These are phyloP conservation scores for Lolium perenne DNA, from an alignment of 176 grass and related monocot genomes.

Conservation along the genomic window DNA sequence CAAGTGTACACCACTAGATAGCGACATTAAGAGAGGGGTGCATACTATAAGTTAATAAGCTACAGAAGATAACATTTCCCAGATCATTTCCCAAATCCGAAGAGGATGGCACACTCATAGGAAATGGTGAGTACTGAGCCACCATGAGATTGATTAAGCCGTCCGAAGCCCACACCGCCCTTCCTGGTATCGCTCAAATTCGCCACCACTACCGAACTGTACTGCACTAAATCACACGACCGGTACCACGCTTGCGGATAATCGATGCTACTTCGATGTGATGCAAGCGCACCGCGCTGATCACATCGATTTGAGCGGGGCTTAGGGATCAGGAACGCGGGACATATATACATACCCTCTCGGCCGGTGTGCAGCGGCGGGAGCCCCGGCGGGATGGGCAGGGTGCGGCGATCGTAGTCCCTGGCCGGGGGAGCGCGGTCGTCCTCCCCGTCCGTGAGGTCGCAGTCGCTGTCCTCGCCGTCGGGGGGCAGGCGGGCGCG, in stretches of 20 bases:
- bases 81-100: neutral
- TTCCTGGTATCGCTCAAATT: neutral
- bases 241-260: neutral
- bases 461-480: constrained; percentile 33
- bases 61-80: neutral
- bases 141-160: neutral
- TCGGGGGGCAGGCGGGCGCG: constrained; percentile 28
- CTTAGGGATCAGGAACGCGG: neutral
- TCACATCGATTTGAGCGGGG: neutral
- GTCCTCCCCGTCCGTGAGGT: constrained; percentile 21
- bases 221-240: neutral
- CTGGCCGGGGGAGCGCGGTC: constrained; percentile 6
- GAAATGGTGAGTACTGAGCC: too few relatives aligned
- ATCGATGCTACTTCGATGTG: neutral
- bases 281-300: neutral
- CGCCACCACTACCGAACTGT: neutral
- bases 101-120: neutral
- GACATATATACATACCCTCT: constrained; percentile 41
- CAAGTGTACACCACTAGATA: neutral
- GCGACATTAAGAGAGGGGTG: neutral
- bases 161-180: neutral
- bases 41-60: neutral
- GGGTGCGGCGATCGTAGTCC: constrained; percentile 56
- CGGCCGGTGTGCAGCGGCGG: constrained; percentile 77
- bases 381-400: constrained; percentile 70